Evolutionary conservation across 2,329 filamentous ascomycete genomes (phyloP), one percentile per base, ranked within the genome.

Genomic region (Fusarium mangiferae): DNA sequence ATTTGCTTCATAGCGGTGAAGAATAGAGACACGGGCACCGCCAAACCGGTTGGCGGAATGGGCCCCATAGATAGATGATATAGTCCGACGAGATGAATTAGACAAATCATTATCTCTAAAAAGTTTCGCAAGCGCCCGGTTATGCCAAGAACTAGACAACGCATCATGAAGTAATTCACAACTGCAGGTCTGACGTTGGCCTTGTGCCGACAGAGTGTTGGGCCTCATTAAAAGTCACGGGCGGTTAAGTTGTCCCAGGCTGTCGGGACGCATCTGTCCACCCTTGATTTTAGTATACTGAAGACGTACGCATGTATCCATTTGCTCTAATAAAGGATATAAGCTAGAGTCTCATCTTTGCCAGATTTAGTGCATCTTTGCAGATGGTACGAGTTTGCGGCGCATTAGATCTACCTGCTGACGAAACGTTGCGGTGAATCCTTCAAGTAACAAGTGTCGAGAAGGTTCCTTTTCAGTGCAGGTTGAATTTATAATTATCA

Each of bases 1-100:
- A 51, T 36, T 60, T 39, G 17, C 45, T 55, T 65, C 39, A 12
- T 60, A 58, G 75, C 75, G 73, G 76, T 77, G 75, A 74, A 42
- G 30, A 48, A 20, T 38, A 42, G 26, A 52, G 56, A 59, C 28
- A 51, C 61, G 39, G 64, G 18, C 59, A 59, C 75, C 67, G 56
- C 61, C 7, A 42, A 44, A 54, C 26, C 36, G 65, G 68, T 65
- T 44, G 35, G 9, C 36, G 42, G 51, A 39, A 68, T 49, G 58
- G 51, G 38, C n/a, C 61, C 62, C 38, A 33, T 52, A 66, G 35
- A 64, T 26, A 62, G 26, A 68, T 35, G 44, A 52, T 15, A 63
- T 42, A 75, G 62, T 70, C 69, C 45, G 60, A 65, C 4, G 62
- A 56, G 45, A 68, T 51, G 30, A 41, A 73, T 73, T 68, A 75